Evolutionary conservation across 2,329 filamentous ascomycete species (phyloP).

Genomic region (Alternaria sp.): DNA sequence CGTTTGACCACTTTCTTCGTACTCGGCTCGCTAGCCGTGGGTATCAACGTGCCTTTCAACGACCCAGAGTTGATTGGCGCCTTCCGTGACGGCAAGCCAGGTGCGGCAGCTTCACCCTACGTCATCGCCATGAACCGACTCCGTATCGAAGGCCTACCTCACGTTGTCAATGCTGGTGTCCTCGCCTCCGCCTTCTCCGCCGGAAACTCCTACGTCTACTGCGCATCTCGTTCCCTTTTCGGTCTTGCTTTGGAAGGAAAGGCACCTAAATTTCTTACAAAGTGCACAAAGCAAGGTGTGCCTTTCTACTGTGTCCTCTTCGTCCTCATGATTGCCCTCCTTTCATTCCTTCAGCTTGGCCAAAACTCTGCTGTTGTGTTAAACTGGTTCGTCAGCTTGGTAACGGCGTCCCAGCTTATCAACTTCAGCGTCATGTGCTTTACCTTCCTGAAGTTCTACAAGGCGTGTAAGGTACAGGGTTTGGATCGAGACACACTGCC

Average conservation of each 20-base stretch:
- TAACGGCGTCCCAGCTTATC: constrained; percentile 72
- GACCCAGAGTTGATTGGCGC: constrained; percentile 69
- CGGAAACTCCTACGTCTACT: constrained; percentile 66
- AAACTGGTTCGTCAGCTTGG: constrained; percentile 76
- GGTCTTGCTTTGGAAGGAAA: constrained; percentile 64
- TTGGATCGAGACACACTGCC: constrained; percentile 73
- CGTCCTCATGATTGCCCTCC: constrained; percentile 72
- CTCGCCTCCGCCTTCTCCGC: constrained; percentile 65
- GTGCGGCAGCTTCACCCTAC: constrained; percentile 73
- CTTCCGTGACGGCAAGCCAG: constrained; percentile 66
- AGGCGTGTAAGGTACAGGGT: constrained; percentile 74
- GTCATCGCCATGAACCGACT: constrained; percentile 69
- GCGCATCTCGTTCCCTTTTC: constrained; percentile 63
- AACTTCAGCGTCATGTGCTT: constrained; percentile 65
- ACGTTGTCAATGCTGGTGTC: constrained; percentile 68
- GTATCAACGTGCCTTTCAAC: constrained; percentile 74
- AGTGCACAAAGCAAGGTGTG: constrained; percentile 70
- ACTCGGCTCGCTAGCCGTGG: constrained; percentile 75
- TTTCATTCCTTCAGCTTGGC: constrained; percentile 80
- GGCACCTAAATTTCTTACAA: constrained; percentile 63
- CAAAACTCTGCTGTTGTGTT: constrained; percentile 73
- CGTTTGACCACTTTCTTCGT: constrained; percentile 80
- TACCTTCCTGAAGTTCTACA: constrained; percentile 76
- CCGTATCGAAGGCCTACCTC: constrained; percentile 63
- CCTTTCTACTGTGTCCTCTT: constrained; percentile 76